Evolutionary conservation across 225 moss, liverwort and hornwort genomes (phyloP).

Genomic region (Anthoceros angustus): DNA sequence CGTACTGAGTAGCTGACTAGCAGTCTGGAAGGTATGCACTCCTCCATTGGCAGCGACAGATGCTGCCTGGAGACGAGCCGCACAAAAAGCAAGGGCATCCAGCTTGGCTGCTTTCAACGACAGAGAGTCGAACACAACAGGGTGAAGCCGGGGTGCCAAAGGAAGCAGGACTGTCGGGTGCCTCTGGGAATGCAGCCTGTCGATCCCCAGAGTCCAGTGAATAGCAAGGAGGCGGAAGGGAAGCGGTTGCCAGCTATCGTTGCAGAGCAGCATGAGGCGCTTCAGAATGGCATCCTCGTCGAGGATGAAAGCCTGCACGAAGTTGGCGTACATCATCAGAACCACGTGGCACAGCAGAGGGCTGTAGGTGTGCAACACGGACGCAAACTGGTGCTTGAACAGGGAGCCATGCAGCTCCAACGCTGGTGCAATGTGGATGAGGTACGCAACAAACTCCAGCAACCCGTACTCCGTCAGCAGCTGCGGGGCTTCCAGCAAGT

Average conservation of each 20-base stretch:
- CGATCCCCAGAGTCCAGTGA: slow-evolving; percentile 85
- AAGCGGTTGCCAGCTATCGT: slow-evolving; percentile 63
- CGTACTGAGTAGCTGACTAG: slow-evolving; percentile 55
- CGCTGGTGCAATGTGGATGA: slow-evolving; percentile 65
- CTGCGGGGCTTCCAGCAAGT: slow-evolving; percentile 60
- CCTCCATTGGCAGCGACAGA: slow-evolving; percentile 22
- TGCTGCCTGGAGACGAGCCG: slow-evolving; percentile 24
- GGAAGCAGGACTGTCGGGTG: slow-evolving; percentile 33
- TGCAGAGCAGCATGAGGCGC: slow-evolving; percentile 52
- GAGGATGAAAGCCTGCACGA: slow-evolving; percentile 52
- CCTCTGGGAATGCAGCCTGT: slow-evolving; percentile 26
- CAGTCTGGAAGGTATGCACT: slow-evolving; percentile 15
- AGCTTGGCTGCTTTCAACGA: slow-evolving; percentile 79
- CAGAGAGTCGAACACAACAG: slow-evolving; percentile 78
- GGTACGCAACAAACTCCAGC: slow-evolving; percentile 84
- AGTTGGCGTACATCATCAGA: slow-evolving; percentile 59
- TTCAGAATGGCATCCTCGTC: slow-evolving; percentile 41
- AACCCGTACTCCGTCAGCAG: slow-evolving; percentile 74
- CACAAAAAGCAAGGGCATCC: slow-evolving; percentile 79
- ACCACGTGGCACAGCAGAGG: slow-evolving; percentile 76
- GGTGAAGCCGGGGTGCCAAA: slow-evolving; percentile 55
- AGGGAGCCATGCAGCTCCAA: slow-evolving; percentile 74
- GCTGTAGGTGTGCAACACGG: slow-evolving; percentile 60
- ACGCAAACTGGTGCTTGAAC: slow-evolving; percentile 52
- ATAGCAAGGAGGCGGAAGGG: slow-evolving; percentile 69